Percentiles rank a stretch among this genome's conserved stretches.
Evolutionary conservation across 2,329 filamentous ascomycete species (phyloP).

Genomic region (Diplodia corticola): DNA sequence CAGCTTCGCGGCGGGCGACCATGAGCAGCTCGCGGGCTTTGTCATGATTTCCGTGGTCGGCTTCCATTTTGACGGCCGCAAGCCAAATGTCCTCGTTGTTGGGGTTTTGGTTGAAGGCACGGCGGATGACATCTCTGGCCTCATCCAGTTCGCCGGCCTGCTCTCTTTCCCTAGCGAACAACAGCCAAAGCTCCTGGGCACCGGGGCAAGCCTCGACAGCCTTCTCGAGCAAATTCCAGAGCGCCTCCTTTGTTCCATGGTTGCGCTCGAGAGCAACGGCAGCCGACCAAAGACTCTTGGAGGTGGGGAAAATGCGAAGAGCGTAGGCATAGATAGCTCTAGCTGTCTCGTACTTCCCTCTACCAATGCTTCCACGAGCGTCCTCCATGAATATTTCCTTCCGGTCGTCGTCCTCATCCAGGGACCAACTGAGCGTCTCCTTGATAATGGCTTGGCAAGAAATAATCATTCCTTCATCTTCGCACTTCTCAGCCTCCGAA

Average conservation of each 20-base stretch:
- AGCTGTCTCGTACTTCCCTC: slow-evolving; percentile 85
- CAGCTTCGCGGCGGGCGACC: slow-evolving; percentile 81
- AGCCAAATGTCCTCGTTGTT: slow-evolving; percentile 99
- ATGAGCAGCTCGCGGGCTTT: slow-evolving; percentile 80
- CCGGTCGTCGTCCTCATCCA: slow-evolving; percentile 95
- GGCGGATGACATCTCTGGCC: slow-evolving; percentile 79
- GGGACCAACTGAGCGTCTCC: slow-evolving; percentile 86
- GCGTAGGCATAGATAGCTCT: slow-evolving; percentile 92
- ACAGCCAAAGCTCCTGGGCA: slow-evolving; percentile 91
- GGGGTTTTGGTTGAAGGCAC: slow-evolving; percentile 91
- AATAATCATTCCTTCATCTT: slow-evolving; percentile 82
- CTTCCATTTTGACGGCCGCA: slow-evolving; percentile 92
- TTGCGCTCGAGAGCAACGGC: slow-evolving; percentile 89
- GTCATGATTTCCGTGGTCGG: slow-evolving; percentile 79
- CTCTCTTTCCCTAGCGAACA: slow-evolving; percentile 94
- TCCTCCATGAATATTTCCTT: slow-evolving; percentile 97
- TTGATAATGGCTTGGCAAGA: slow-evolving; percentile 89
- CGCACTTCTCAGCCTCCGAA: slow-evolving; percentile 87
- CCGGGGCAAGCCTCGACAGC: slow-evolving; percentile 91
- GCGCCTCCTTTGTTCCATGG: slow-evolving; percentile 78
- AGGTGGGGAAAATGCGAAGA: slow-evolving; percentile 84
- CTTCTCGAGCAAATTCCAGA: slow-evolving; percentile 86
- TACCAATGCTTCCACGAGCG: slow-evolving; percentile 75
- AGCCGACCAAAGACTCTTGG: slow-evolving; percentile 84
- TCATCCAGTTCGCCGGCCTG: slow-evolving; percentile 83